Percentiles rank a stretch among this genome's conserved stretches.
These are phyloP conservation scores for Sugiyamaella floridensis DNA, from an alignment of 805 yeast genomes.

Conservation along the genomic window DNA sequence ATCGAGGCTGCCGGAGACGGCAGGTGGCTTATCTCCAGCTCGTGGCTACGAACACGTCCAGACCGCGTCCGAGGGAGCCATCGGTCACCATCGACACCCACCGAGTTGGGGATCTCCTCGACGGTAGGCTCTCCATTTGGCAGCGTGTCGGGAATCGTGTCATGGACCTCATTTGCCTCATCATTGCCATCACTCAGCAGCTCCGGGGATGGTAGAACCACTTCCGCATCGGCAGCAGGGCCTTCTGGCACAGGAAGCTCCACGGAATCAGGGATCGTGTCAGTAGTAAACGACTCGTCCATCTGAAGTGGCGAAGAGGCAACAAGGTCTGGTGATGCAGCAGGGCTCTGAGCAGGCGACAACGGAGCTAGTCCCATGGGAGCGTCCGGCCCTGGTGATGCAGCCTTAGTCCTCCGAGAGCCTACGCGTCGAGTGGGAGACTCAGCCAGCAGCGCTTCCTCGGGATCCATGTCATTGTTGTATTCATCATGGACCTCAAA, in stretches of 20 bases:
- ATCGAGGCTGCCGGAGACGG: not conserved
- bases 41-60: not conserved
- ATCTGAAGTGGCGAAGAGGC: not conserved
- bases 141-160: conserved; percentile 1
- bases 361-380: too few species aligned
- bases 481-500: too few species aligned
- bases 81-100: not conserved
- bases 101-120: not conserved
- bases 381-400: too few species aligned
- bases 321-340: not conserved
- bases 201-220: not conserved
- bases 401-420: too few species aligned
- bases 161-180: not conserved
- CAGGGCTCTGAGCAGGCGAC: not conserved
- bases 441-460: too few species aligned
- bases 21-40: not conserved
- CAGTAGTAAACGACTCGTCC: not conserved
- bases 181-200: not conserved
- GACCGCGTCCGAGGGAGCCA: not conserved
- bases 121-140: not conserved
- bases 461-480: too few species aligned
- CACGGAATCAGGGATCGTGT: not conserved
- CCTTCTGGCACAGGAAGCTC: not conserved
- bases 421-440: too few species aligned
- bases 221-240: not conserved